Percentiles rank a stretch among this genome's conserved stretches.
Evolutionary conservation across 2,329 filamentous ascomycete species (phyloP).

Genomic region (Xylariaceae sp.): DNA sequence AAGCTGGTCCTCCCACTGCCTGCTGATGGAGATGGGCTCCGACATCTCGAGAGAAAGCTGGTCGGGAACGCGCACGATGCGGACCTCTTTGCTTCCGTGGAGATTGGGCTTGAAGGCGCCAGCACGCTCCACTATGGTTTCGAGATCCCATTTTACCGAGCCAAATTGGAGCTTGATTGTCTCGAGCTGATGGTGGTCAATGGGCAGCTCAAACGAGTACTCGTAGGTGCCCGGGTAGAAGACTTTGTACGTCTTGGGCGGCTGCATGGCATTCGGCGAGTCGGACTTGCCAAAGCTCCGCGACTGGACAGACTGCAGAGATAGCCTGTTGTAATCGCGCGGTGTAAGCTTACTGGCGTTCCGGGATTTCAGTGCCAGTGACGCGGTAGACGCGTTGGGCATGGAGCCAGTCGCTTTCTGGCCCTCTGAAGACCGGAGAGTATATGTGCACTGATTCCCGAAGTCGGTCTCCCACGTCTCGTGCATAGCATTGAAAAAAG

Average conservation of each 20-base stretch:
- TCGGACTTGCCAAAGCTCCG: constrained; percentile 82
- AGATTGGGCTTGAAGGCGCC: constrained; percentile 88
- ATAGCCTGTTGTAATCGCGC: constrained; percentile 59
- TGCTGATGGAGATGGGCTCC: constrained; percentile 87
- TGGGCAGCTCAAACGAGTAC: constrained; percentile 74
- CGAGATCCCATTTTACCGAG: constrained; percentile 80
- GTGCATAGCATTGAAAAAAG: constrained; percentile 79
- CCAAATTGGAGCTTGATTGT: constrained; percentile 83
- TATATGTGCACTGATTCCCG: constrained; percentile 55
- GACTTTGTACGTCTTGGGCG: constrained; percentile 71
- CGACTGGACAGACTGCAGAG: constrained; percentile 72
- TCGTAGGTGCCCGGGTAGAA: constrained; percentile 68
- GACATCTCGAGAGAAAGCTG: constrained; percentile 85
- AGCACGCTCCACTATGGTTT: constrained; percentile 75
- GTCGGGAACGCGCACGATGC: constrained; percentile 75
- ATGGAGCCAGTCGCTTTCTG: constrained; percentile 22
- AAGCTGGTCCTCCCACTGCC: constrained; percentile 90
- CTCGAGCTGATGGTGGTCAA: constrained; percentile 83
- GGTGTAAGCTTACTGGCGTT: constrained; percentile 28
- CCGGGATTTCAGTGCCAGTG: constrained; percentile 25
- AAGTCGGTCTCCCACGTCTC: constrained; percentile 53
- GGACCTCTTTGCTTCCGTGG: constrained; percentile 72
- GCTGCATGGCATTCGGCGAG: constrained; percentile 46
- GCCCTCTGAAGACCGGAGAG: constrained; percentile 33
- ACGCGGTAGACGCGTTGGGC: constrained; percentile 23